A percentile compares a stretch with the other conserved stretches of the same genome.
phyloP scores from a whole-genome alignment of 805 yeast genomes.

The Yarrowia porcina region DNA sequence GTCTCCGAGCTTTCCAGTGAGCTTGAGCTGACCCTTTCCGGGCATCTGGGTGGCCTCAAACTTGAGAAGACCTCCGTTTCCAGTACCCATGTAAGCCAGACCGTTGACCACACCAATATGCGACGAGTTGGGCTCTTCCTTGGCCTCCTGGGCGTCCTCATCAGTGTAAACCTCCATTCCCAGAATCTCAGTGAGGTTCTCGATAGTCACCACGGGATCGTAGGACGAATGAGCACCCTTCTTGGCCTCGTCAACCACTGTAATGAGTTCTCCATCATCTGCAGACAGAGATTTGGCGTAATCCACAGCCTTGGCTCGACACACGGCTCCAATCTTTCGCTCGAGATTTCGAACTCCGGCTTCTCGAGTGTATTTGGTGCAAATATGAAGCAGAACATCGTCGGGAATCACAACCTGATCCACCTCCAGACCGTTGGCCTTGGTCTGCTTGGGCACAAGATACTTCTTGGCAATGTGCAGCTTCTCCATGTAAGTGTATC shows the following conservation, averaged over 20 bases:
- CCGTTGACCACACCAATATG: conserved; percentile 75
- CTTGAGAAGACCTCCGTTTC: conserved; percentile 75
- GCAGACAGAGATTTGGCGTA: conserved; percentile 28
- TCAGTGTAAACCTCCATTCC: conserved; percentile 58
- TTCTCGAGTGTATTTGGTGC: conserved; percentile 72
- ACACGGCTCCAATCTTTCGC: conserved; percentile 67
- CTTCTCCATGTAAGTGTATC: conserved; percentile 78
- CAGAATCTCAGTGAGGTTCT: conserved; percentile 63
- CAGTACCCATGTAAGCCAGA: conserved; percentile 79
- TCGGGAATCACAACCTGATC: conserved; percentile 48
- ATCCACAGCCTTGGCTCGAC: conserved; percentile 74
- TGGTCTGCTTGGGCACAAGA: conserved; percentile 71
- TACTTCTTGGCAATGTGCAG: conserved; percentile 64
- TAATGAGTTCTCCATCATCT: not conserved
- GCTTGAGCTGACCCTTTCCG: conserved; percentile 45
- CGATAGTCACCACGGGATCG: conserved; percentile 44
- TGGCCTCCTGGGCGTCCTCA: conserved; percentile 45
- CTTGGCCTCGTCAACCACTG: conserved; percentile 4
- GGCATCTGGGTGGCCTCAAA: conserved; percentile 76
- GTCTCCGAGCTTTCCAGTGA: conserved; percentile 81
- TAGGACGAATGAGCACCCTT: conserved; percentile 34
- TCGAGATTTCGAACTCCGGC: conserved; percentile 84
- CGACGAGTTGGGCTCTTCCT: conserved; percentile 34
- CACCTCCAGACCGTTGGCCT: conserved; percentile 58
- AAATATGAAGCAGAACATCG: conserved; percentile 57